Base-by-base conservation (phyloP, 176 grass and related monocot species). In the Lolium perenne region DNA sequence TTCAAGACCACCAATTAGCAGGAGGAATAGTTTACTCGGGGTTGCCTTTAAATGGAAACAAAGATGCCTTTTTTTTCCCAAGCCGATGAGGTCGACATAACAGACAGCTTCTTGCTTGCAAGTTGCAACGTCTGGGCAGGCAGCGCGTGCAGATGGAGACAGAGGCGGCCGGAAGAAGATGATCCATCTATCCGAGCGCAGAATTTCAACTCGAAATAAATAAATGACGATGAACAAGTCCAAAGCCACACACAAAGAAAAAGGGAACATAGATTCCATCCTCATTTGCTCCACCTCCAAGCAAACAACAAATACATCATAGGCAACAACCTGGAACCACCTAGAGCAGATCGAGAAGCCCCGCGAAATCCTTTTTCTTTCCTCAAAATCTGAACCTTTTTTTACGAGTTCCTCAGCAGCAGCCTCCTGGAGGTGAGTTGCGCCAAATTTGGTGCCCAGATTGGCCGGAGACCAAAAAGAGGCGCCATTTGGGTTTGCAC, bases 201-300 rank as follows among this genome's bases (percentile, higher is more conserved):
- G 14, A 77, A 76, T 21, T 83, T 71, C 67, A 85, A 50, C 46
- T 18, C 43, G 5, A 48, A 72, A 72, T 65, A 66, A 66, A 66
- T 14, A 15, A 73, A 13, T 70, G 71, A 35, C 32, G 32, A 74
- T 49, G 71, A 74, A 50, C 21, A 16, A 54, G 40, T 54, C 26
- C 72, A 10, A 23, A 58, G 13, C 38, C 16, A 21, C 77, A 22
- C 16, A 21, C 32, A 74, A 86, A 73, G 80, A 75, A 55, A 87
- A 87, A 49, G 74, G 45, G 7, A 62, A 72, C 69, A 57, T 38
- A 83, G 56, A 87, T 74, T 87, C 72, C 72, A 75, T 75, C 23
- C 65, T 75, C 72, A 75, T 75, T 75, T 75, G 72, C 72, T 75
- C 47, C 47, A 53, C 22, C 72, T 75, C 47, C 10, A 53, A 75